A percentile compares a stretch with the other conserved stretches of the same genome.
Conservation (phyloP, 768 basidiomycete genomes). For the Auriscalpium vulgare region DNA sequence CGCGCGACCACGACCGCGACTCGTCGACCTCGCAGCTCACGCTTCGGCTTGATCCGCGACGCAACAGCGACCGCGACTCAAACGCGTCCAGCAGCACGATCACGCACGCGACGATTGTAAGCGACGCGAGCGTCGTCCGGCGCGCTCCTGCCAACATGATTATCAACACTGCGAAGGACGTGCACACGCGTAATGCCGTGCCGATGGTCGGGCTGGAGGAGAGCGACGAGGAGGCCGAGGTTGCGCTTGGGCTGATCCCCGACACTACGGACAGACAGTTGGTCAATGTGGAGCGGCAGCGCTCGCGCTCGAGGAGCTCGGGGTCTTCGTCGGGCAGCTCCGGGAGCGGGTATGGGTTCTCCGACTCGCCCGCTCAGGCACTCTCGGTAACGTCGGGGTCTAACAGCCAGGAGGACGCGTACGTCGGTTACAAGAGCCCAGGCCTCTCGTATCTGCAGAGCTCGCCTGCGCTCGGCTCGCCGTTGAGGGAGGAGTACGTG, state of each 20-base stretch:
- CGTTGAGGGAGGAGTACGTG: not conserved
- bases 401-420: constrained; percentile 8
- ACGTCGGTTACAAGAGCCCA: constrained; percentile 7
- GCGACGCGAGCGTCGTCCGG: constrained; percentile 14
- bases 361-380: constrained; percentile 6
- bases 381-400: constrained; percentile 11
- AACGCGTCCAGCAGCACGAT: constrained; percentile 10
- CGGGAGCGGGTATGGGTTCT: constrained; percentile 3
- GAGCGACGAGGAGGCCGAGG: constrained; percentile 1
- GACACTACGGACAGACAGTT: not conserved
- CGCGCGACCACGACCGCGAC: not conserved
- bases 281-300: not conserved
- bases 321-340: constrained; percentile 2
- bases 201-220: constrained; percentile 2
- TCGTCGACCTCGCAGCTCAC: constrained; percentile 9
- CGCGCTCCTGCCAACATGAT: constrained; percentile 12
- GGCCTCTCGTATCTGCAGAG: not conserved
- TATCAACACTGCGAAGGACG: not conserved
- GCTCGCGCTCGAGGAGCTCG: not conserved
- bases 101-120: constrained; percentile 15
- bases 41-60: constrained; percentile 3
- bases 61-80: constrained; percentile 10
- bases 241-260: not conserved
- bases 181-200: not conserved
- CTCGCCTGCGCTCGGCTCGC: constrained; percentile 1